Base-by-base conservation (phyloP, 805 yeast species). In the Candida pseudofarinosa region DNA sequence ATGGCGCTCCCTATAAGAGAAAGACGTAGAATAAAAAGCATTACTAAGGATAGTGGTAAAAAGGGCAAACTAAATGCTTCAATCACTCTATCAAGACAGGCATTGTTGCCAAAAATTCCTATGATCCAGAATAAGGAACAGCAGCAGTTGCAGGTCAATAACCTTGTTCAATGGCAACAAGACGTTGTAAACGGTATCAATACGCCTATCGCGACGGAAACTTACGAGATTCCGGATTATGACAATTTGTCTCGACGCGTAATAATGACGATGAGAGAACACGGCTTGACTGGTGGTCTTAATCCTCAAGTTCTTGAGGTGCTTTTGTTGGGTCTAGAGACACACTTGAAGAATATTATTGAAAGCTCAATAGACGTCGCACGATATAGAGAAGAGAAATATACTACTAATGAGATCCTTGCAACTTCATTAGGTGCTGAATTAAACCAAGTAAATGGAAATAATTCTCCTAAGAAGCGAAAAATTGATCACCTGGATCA, bases 111-210 rank as follows among this genome's bases (percentile, higher is more conserved):
- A 1, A 86, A 85, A 54, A 81, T 91, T 17, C 99, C 99, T 3
- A 80, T 83, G 57, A 81, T 77, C 33, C 76, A 75, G 43, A 78
- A 71, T 41, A 67, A 63, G 44, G 74, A 65, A 41, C 71, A 70
- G 47, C 75, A 67, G 48, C 74, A 62, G 46, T 51, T 62, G 38
- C 73, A 67, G 42, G 74, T 69, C 20, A 69, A 67, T 42, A 79
- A 77, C 51, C 76, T 87, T 28, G 76, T 81, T 23, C 84, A 84
- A 52, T 89, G 97, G 91, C 88, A 95, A 17, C 96, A 90, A 60
- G 98, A 93, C 57, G 87, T 93, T 14, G 76, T 84, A 41, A 89
- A 84, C 55, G 95, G 93, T 3, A 77, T 88, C 42, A 88, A 86
- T 51, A 79, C 93, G 1, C 91, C 93, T 3, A 70, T 90, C 30